A percentile compares a stretch with the other conserved stretches of the same genome.
phyloP scores from a whole-genome alignment of 306 rosid genomes.

The Trifolium repens region DNA sequence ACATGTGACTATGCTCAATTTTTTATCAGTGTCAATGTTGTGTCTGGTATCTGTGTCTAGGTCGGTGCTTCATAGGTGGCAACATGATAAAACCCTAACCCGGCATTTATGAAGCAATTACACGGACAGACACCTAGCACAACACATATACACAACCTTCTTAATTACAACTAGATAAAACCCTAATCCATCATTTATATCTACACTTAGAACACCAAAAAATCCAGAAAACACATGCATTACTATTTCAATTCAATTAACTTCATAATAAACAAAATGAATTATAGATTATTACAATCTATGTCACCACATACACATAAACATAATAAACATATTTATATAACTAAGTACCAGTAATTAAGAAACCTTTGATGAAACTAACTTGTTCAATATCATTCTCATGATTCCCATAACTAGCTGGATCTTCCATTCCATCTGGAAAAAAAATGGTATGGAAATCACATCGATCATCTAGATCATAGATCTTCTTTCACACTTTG shows the following conservation, averaged over 20 bases:
- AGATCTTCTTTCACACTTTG: slow-evolving; percentile 42
- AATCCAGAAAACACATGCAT: background rate
- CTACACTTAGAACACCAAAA: background rate
- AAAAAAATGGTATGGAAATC: slow-evolving; percentile 47
- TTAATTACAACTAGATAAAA: background rate
- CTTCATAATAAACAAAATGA: background rate
- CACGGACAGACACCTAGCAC: background rate
- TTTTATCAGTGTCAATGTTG: background rate
- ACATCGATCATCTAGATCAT: slow-evolving; percentile 61
- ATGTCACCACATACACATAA: background rate
- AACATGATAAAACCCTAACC: slow-evolving; percentile 7
- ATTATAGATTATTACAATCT: background rate
- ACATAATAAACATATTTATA: background rate
- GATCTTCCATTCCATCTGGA: slow-evolving; percentile 85
- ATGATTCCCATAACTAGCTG: slow-evolving; percentile 53
- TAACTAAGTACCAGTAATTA: slow-evolving; percentile 1
- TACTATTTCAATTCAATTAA: background rate
- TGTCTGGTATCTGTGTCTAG: background rate
- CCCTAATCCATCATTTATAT: slow-evolving; percentile 1
- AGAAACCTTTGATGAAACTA: slow-evolving; percentile 46
- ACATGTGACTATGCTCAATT: background rate
- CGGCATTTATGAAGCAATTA: background rate
- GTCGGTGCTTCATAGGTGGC: background rate
- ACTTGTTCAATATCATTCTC: slow-evolving; percentile 69
- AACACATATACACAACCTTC: background rate